These are phyloP conservation scores for Macrolepiota fuliginosa DNA, from an alignment of 768 basidiomycete species.

Conservation along the genomic window DNA sequence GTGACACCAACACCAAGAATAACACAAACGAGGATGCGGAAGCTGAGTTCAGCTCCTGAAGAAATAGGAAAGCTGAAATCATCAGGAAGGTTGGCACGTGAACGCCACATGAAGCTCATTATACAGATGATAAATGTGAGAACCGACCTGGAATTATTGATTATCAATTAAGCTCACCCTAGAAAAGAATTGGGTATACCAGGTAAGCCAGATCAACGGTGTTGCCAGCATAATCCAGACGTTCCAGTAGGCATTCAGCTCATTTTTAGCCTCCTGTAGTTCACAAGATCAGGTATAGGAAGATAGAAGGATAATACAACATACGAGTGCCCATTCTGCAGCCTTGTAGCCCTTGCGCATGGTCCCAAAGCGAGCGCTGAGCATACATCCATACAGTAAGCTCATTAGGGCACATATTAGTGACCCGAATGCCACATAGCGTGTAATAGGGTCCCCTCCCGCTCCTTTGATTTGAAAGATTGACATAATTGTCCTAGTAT, in stretches of 20 bases:
- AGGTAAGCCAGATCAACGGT: slow-evolving; percentile 61
- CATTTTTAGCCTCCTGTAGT: too few species aligned
- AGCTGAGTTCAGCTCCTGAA: slow-evolving; percentile 18
- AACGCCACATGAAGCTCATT: slow-evolving; percentile 66
- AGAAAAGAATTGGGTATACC: slow-evolving; percentile 28
- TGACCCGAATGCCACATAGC: slow-evolving; percentile 54
- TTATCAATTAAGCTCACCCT: background rate
- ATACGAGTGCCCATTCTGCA: slow-evolving; percentile 56
- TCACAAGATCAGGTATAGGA: too few species aligned
- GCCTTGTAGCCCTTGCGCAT: slow-evolving; percentile 66
- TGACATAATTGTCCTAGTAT: slow-evolving; percentile 26
- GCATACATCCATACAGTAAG: slow-evolving; percentile 58
- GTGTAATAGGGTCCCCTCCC: slow-evolving; percentile 45
- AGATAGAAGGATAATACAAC: too few species aligned
- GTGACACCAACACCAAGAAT: slow-evolving; percentile 45
- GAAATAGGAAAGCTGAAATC: background rate
- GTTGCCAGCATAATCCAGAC: slow-evolving; percentile 63
- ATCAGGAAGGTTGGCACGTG: slow-evolving; percentile 32
- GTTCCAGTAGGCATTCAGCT: slow-evolving; percentile 53
- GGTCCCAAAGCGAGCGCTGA: slow-evolving; percentile 58
- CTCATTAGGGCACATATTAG: slow-evolving; percentile 58
- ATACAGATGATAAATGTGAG: slow-evolving; percentile 50
- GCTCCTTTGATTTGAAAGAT: slow-evolving; percentile 33
- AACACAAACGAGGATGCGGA: slow-evolving; percentile 39
- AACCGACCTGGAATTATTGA: slow-evolving; percentile 43